A percentile compares a stretch with the other conserved stretches of the same genome.
These are phyloP conservation scores for Acacia acuminata DNA, from an alignment of 306 rosid genomes.

Conservation along the genomic window DNA sequence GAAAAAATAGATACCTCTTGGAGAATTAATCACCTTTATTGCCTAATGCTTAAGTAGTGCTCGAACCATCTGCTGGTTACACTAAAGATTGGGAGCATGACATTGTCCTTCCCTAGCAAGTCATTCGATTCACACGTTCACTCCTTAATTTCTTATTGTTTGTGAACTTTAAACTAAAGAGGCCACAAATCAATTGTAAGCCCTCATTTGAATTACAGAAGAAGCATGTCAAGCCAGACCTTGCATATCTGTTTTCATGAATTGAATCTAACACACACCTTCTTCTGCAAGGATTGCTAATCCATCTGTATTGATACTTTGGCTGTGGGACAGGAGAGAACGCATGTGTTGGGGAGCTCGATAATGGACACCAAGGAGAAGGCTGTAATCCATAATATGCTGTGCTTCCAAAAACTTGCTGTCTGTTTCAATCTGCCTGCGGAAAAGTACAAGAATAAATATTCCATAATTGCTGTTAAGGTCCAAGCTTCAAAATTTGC, in stretches of 20 bases:
- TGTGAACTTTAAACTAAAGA: not conserved
- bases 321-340: slow-evolving; percentile 46
- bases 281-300: slow-evolving; percentile 88
- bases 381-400: slow-evolving; percentile 96
- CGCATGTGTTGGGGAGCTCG: slow-evolving; percentile 90
- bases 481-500: not conserved
- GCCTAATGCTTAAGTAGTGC: slow-evolving; percentile 14
- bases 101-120: slow-evolving; percentile 18
- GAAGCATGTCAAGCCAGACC: slow-evolving; percentile 9
- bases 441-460: slow-evolving; percentile 20
- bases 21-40: slow-evolving; percentile 9
- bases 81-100: slow-evolving; percentile 4
- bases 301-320: slow-evolving; percentile 61
- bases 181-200: not conserved
- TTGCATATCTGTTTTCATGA: slow-evolving; percentile 10
- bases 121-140: slow-evolving; percentile 30
- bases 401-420: slow-evolving; percentile 89
- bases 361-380: slow-evolving; percentile 93
- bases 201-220: slow-evolving; percentile 5
- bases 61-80: slow-evolving; percentile 19
- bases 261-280: slow-evolving; percentile 52
- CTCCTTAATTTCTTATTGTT: not conserved
- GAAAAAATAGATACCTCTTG: not conserved
- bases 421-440: slow-evolving; percentile 92
- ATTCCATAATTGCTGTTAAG: slow-evolving; percentile 10